Evolutionary conservation across 73 alveolate genomes (phyloP), one percentile per base, ranked within the genome.

Genomic region (Blepharisma japonicum): DNA sequence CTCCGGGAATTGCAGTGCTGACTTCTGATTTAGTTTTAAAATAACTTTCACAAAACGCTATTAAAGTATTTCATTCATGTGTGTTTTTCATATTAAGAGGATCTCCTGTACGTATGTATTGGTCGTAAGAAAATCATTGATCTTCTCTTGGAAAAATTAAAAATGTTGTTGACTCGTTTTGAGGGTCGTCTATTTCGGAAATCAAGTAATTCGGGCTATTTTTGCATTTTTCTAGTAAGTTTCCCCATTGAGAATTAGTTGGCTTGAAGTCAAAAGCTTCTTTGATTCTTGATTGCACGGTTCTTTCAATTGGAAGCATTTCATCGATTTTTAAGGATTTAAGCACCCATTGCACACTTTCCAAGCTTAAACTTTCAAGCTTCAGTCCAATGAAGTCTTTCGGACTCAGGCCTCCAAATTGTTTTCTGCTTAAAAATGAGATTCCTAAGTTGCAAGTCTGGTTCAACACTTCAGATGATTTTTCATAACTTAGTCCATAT

Each of bases 301-400:
- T 89, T 68, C 87, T 70, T 74, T 88, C 95, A 51, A 47, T 84
- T 4, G 95, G 95, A 9, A 81, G 23, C 91, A 88, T 84, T 71
- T 85, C 92, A 47, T 88, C 95, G 8, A 49, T 56, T 45, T 81
- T 71, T 6, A 88, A 68, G 25, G 85, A 54, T 47, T 42, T 50
- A 18, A 88, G 80, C 48, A 88, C 85, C 95, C 95, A 88, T 45
- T 38, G 55, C 38, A 88, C 11, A 68, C 88, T 68, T 81, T 88
- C 95, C 42, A 51, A 80, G 7, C 89, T 83, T 6, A 88, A 78
- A 25, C 71, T 51, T 9, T 61, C 85, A n/a, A 88, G 77, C 42
- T 68, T 71, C 81, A 88, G 61, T 4, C 90, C 72, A n/a, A 85
- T 56, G 67, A 79, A 78, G 6, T 79, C 51, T 6, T 68, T 86